Evolutionary conservation across 306 rosid genomes (phyloP).

Genomic region (Begonia peltatifolia): DNA sequence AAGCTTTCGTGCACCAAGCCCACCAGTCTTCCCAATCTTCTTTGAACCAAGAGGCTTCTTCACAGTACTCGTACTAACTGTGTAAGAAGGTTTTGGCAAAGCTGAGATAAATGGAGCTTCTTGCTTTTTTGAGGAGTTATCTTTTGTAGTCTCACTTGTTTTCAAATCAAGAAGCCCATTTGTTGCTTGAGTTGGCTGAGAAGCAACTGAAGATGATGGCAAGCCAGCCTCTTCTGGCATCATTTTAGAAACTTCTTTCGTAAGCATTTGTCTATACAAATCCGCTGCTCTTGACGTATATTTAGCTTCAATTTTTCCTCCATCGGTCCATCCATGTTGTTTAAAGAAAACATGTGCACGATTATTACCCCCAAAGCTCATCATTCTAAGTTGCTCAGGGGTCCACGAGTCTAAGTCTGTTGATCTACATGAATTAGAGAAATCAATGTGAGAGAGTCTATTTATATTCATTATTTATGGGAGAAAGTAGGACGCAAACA

Average conservation of each 20-base stretch:
- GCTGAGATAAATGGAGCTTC: constrained; percentile 44
- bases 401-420: constrained; percentile 87
- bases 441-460: background rate
- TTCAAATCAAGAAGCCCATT: constrained; percentile 39
- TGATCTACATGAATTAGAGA: constrained; percentile 31
- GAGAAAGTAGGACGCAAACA: too few relatives aligned
- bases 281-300: constrained; percentile 97
- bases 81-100: constrained; percentile 49
- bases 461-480: background rate
- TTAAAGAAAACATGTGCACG: constrained; percentile 93
- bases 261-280: constrained; percentile 70
- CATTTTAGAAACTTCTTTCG: constrained; percentile 92
- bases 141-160: constrained; percentile 46
- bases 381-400: constrained; percentile 68
- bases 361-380: constrained; percentile 87
- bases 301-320: constrained; percentile 94
- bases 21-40: constrained; percentile 65
- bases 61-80: constrained; percentile 32
- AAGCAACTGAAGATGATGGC: constrained; percentile 47
- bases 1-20: constrained; percentile 95
- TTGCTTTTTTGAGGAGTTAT: constrained; percentile 29
- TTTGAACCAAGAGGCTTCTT: constrained; percentile 85
- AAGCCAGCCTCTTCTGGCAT: constrained; percentile 47
- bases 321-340: constrained; percentile 95
- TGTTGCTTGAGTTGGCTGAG: constrained; percentile 39